Evolutionary conservation across 768 basidiomycete genomes (phyloP).

Genomic region (Lenzites betulinus): DNA sequence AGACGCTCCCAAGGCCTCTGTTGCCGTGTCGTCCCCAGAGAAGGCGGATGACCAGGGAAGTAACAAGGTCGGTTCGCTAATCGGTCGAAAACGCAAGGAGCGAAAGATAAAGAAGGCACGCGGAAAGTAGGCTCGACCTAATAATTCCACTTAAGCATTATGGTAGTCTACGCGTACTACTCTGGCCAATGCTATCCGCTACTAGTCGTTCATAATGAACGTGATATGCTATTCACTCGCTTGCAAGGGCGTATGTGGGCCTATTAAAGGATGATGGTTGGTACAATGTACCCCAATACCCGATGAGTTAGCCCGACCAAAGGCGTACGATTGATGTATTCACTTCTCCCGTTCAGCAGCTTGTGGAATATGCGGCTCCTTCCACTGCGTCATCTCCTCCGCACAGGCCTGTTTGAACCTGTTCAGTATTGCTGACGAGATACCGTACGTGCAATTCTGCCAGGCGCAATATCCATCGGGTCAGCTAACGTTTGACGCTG

Average conservation of each 20-base stretch:
- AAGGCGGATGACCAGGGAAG: conserved; percentile 31
- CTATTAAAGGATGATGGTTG: too few relatives aligned
- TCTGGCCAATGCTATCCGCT: background rate
- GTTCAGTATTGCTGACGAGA: background rate
- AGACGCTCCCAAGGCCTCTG: conserved; percentile 16
- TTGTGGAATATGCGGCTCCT: too few relatives aligned
- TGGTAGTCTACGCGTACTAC: background rate
- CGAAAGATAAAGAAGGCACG: conserved; percentile 43
- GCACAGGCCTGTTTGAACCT: background rate
- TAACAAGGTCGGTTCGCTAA: conserved; percentile 63
- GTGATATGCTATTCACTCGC: too few relatives aligned
- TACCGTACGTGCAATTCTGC: conserved; percentile 12
- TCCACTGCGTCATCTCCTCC: background rate
- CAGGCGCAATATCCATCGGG: background rate
- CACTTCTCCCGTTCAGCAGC: too few relatives aligned
- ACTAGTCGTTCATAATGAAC: too few relatives aligned
- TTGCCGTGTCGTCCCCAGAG: background rate
- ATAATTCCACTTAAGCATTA: background rate
- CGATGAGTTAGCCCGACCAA: too few relatives aligned
- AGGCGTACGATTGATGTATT: too few relatives aligned
- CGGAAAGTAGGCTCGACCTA: conserved; percentile 5
- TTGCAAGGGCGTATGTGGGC: too few relatives aligned
- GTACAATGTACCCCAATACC: too few relatives aligned
- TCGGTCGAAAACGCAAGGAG: conserved; percentile 80
- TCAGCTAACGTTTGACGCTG: too few relatives aligned